Base-by-base conservation (phyloP, 192 early-diverging fungal genomes). In the Cetraspora pellucida region DNA sequence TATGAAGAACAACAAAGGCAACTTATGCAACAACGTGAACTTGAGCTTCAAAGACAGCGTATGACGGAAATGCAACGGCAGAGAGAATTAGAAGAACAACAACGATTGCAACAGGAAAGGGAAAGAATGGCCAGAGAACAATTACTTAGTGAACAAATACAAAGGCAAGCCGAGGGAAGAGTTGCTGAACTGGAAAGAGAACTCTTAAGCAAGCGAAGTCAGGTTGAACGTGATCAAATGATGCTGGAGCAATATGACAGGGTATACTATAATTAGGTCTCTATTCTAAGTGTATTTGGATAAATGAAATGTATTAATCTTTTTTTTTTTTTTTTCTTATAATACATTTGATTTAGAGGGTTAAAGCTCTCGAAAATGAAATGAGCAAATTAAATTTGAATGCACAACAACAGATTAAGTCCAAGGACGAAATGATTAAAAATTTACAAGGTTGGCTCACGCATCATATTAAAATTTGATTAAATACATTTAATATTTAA, bases 341-440 rank as follows among this genome's bases (percentile, higher is more conserved):
- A 21, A 55, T 52, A 21, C 75, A 50, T 47, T 50, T 43, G 8
- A 31, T 75, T 61, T 78, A 92, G 92, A 85, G 93, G 54, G 93
- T 97, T 23, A 91, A 90, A 43, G 88, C 87, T 8, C 84, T 99
- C 23, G 94, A 97, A 78, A 91, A 93, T 69, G 95, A 99, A 81
- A 83, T 96, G 49, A 80, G 85, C 7, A 86, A 91, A 65, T 73
- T 95, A 49, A 91, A 90, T 78, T 61, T 90, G 57, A 87, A 90
- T 67, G 83, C 88, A 37, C 88, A 88, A 77, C 91, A 94, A 74
- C 88, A 91, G 67, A 89, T 95, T 61, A 85, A 83, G 23, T 90
- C 91, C 77, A 95, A 95, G 78, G 95, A 97, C 67, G 93, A 95
- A 78, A 84, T 94, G 74, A 91, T 97, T 57, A 88, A 91, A 10